Conservation (phyloP, 371 early-diverging fungal genomes). For the Lichtheimia ramosa region DNA sequence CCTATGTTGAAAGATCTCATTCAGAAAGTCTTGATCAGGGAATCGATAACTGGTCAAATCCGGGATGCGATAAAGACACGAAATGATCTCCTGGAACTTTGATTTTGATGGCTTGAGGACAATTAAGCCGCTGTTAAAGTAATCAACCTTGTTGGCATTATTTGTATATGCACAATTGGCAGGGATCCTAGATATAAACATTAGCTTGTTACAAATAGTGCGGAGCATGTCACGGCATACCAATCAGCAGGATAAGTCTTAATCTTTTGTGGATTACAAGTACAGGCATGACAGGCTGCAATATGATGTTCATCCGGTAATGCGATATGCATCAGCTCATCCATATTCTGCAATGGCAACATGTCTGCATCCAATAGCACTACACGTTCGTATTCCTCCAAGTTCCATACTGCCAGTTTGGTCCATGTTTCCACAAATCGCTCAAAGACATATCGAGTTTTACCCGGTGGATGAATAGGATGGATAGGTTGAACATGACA, state of each 20-base stretch:
- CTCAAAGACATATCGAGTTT: constrained; percentile 38
- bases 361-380: constrained; percentile 88
- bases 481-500: constrained; percentile 58
- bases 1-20: constrained; percentile 32
- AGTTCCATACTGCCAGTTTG: constrained; percentile 81
- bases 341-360: constrained; percentile 74
- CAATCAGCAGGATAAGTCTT: constrained; percentile 38
- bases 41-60: constrained; percentile 34
- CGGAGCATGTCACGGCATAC: constrained; percentile 10
- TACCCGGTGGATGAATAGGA: constrained; percentile 80
- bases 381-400: constrained; percentile 58
- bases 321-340: constrained; percentile 51
- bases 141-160: constrained; percentile 15
- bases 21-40: constrained; percentile 56
- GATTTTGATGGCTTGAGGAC: constrained; percentile 38
- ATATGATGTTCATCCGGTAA: constrained; percentile 19
- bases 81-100: constrained; percentile 28
- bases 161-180: constrained; percentile 44
- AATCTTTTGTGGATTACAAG: constrained; percentile 42
- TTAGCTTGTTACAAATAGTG: not conserved
- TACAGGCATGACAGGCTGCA: constrained; percentile 47
- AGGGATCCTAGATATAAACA: constrained; percentile 36
- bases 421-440: constrained; percentile 67
- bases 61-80: constrained; percentile 12
- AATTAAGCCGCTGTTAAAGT: constrained; percentile 54